Percentiles rank a stretch among this genome's conserved stretches.
Evolutionary conservation across 805 yeast genomes (phyloP).

Genomic region (Wickerhamiella sergipiensis): DNA sequence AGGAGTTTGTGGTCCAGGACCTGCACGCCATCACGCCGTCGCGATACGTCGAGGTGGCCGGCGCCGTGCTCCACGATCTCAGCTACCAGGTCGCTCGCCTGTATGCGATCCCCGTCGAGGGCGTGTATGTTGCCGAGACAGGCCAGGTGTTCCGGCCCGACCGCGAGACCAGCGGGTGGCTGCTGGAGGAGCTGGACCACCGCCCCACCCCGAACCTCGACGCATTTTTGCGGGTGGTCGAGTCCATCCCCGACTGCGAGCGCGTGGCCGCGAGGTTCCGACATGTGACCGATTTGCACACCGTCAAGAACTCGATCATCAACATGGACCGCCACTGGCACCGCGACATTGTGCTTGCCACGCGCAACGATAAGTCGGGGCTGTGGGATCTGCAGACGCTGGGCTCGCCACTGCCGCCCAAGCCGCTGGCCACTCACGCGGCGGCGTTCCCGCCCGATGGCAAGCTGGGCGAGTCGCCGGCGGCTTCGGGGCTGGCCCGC

Average conservation of each 20-base stretch:
- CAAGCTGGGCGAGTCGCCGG: conserved; percentile 39
- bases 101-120: conserved; percentile 70
- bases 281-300: conserved; percentile 69
- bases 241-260: conserved; percentile 57
- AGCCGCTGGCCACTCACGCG: conserved; percentile 37
- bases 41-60: conserved; percentile 67
- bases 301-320: conserved; percentile 51
- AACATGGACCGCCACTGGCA: conserved; percentile 80
- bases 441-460: conserved; percentile 38
- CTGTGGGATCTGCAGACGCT: conserved; percentile 42
- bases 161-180: conserved; percentile 58
- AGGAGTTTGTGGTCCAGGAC: conserved; percentile 50
- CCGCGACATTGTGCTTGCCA: conserved; percentile 53
- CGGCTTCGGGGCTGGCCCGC: conserved; percentile 4
- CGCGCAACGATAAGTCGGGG: conserved; percentile 42
- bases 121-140: conserved; percentile 69
- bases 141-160: conserved; percentile 50
- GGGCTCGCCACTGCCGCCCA: conserved; percentile 45
- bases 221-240: conserved; percentile 65
- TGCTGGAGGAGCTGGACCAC: conserved; percentile 66
- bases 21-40: conserved; percentile 73
- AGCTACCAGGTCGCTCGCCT: conserved; percentile 83
- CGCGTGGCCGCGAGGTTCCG: conserved; percentile 60
- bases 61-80: conserved; percentile 74
- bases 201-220: conserved; percentile 61